phyloP scores from a whole-genome alignment of 208 protist genomes.

The Crithidia brevicula region DNA sequence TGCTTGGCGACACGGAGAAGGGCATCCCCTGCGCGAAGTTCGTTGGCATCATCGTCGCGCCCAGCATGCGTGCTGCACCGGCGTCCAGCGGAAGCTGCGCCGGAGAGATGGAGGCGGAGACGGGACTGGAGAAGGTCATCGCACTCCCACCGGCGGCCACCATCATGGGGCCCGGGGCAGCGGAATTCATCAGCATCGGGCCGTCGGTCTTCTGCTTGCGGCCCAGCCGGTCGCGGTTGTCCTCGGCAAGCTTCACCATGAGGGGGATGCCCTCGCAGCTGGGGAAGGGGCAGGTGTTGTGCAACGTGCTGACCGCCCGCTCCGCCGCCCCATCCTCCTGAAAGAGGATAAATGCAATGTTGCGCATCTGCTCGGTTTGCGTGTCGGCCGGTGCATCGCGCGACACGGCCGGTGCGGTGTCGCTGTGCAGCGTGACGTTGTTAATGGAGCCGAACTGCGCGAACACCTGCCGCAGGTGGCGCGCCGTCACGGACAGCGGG shows the following conservation, averaged over 20 bases:
- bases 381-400: slow-evolving; percentile 14
- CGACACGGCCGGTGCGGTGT: slow-evolving; percentile 51
- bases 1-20: slow-evolving; percentile 6
- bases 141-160: slow-evolving; percentile 6
- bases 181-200: not conserved
- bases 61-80: slow-evolving; percentile 1
- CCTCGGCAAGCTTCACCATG: slow-evolving; percentile 74
- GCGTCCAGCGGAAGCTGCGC: slow-evolving; percentile 22
- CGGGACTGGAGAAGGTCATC: slow-evolving; percentile 14
- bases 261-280: slow-evolving; percentile 61
- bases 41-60: slow-evolving; percentile 13
- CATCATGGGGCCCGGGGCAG: not conserved
- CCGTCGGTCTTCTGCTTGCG: slow-evolving; percentile 34
- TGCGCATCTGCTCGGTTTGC: slow-evolving; percentile 33
- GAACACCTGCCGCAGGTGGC: slow-evolving; percentile 52
- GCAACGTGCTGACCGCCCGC: slow-evolving; percentile 48
- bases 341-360: slow-evolving; percentile 84
- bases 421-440: slow-evolving; percentile 67
- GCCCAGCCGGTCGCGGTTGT: slow-evolving; percentile 57
- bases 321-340: slow-evolving; percentile 60
- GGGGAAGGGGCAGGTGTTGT: slow-evolving; percentile 70
- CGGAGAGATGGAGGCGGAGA: slow-evolving; percentile 23
- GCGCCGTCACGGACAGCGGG: slow-evolving; percentile 55
- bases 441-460: slow-evolving; percentile 54
- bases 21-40: slow-evolving; percentile 3